Evolutionary conservation across 2,329 filamentous ascomycete genomes (phyloP), one percentile per base, ranked within the genome.

Genomic region (Geoglossum cookeanum): DNA sequence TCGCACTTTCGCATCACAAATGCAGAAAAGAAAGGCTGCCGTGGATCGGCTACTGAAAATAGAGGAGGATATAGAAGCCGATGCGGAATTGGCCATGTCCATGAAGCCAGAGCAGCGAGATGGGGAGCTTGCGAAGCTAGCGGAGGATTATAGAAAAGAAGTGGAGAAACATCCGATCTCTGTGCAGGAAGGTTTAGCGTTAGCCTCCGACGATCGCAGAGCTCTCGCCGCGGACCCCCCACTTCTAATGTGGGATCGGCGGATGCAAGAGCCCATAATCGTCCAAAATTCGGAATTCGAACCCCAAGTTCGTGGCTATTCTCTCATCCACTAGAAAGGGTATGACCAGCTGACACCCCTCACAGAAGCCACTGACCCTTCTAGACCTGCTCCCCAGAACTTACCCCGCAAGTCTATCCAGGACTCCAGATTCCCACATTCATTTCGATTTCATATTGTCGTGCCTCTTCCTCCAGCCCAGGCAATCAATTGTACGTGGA

Each of bases 251-350:
- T 90, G 83, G 80, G 87, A 94, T 67, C 75, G 77, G 1, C 80
- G 89, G 15, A 70, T 73, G 1, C 81, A 79, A 63, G 87, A 94
- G 63, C 85, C 87, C 0, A 72, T 95, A 15, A 68, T 72, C 29
- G 76, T 79, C 2, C 59, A 72, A 3, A 55, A 68, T 0, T 64
- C 75, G 0, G 89, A 94, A 61, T 83, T 87, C 63, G 87, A 75
- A 66, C 87, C 87, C 1, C 72, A 75, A 29, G 35, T 30, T 15
- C 39, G 39, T 42, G n/a, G 13, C n/a, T 42, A 13, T 15, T 45
- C 42, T 22, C 4, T 22, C n/a, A 22, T 22, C 42, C n/a, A 22
- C 39, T 15, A 11, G 9, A 42, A 42, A 42, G 22, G n/a, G 9
- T 45, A 17, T 17, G 6, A 9, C n/a, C n/a, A 45, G 17, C 39